A percentile compares a stretch with the other conserved stretches of the same genome.
Evolutionary conservation across 1,139 yeast species (phyloP).

Genomic region (Saccharomycopsis hybrid): DNA sequence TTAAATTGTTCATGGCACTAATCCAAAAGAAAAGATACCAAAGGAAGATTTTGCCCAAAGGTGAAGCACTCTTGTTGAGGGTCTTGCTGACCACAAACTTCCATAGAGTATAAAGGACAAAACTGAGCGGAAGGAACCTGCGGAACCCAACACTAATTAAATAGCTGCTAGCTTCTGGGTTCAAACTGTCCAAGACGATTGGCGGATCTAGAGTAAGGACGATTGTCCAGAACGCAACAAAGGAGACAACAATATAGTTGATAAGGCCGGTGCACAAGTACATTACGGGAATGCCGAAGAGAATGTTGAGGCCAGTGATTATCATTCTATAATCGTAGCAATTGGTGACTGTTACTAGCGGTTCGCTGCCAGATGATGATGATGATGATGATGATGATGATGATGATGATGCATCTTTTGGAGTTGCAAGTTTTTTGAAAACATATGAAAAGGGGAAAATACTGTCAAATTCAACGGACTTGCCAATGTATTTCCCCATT

Average conservation of each 20-base stretch:
- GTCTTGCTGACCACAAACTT: conserved; percentile 40
- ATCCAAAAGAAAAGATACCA: conserved; percentile 86
- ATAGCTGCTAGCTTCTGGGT: conserved; percentile 47
- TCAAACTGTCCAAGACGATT: conserved; percentile 44
- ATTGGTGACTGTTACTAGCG: conserved; percentile 30
- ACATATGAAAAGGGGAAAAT: conserved; percentile 70
- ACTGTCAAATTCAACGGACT: conserved; percentile 58
- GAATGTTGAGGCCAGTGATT: conserved; percentile 50
- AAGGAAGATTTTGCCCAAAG: conserved; percentile 48
- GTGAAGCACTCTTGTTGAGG: conserved; percentile 33
- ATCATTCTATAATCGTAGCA: conserved; percentile 64
- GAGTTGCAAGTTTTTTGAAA: conserved; percentile 38
- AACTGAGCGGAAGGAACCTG: conserved; percentile 68
- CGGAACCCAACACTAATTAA: conserved; percentile 67
- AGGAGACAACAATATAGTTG: conserved; percentile 54
- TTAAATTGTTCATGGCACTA: conserved; percentile 78
- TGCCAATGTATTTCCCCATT: conserved; percentile 42
- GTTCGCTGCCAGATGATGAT: not conserved
- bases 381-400: too few species aligned
- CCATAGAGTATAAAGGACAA: conserved; percentile 74
- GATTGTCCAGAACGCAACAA: conserved; percentile 86
- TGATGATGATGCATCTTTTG: too few species aligned
- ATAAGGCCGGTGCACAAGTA: conserved; percentile 48
- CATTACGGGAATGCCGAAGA: conserved; percentile 55
- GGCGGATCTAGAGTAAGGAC: conserved; percentile 84